phyloP scores from a whole-genome alignment of 2,329 filamentous ascomycete genomes.

The Hypoxylon sp. region DNA sequence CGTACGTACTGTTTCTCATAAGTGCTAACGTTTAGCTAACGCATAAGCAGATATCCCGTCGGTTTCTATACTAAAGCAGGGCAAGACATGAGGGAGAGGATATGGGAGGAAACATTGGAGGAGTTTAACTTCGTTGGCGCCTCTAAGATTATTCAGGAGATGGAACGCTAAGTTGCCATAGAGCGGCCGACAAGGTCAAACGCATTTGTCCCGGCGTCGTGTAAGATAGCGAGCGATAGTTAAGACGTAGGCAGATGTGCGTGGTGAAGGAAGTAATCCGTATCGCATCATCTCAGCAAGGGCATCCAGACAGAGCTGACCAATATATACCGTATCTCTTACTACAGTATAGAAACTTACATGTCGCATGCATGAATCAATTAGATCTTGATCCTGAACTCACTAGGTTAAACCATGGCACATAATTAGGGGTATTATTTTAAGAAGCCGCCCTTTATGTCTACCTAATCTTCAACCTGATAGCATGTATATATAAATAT shows the following conservation, averaged over 20 bases:
- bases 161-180: constrained; percentile 36
- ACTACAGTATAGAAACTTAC: too few relatives aligned
- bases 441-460: too few relatives aligned
- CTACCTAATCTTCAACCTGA: too few relatives aligned
- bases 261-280: too few relatives aligned
- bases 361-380: neutral
- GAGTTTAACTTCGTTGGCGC: constrained; percentile 50
- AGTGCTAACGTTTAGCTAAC: constrained; percentile 21
- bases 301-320: too few relatives aligned
- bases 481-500: too few relatives aligned
- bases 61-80: constrained; percentile 48
- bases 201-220: neutral
- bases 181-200: neutral
- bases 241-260: neutral
- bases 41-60: constrained; percentile 42
- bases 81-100: constrained; percentile 38
- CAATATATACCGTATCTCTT: too few relatives aligned
- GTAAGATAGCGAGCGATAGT: neutral
- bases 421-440: too few relatives aligned
- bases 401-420: too few relatives aligned
- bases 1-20: constrained; percentile 34
- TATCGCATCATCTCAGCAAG: too few relatives aligned
- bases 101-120: constrained; percentile 53
- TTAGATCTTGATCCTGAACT: neutral
- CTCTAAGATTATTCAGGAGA: constrained; percentile 44